Evolutionary conservation across 2,329 filamentous ascomycete genomes (phyloP), one percentile per base, ranked within the genome.

Genomic region (Pyricularia sp.): DNA sequence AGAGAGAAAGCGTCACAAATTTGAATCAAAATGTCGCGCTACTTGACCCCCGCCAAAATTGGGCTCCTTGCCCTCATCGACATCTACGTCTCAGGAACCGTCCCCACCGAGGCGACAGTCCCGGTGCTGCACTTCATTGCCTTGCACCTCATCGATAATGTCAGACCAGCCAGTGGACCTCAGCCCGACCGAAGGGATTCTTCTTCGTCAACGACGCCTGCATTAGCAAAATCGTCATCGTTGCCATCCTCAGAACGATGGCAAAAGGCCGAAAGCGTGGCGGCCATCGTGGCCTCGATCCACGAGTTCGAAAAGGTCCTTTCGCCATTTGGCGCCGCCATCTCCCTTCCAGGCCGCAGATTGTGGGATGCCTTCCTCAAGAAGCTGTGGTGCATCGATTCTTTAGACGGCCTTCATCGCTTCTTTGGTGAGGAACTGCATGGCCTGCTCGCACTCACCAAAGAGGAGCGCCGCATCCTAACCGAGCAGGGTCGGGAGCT

Each of bases 31-130:
- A 68, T 68, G 67, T 50, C 90, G 74, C 90, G 91, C 69, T 97
- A 91, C 78, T 85, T 98, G 64, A 97, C 92, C n/a, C 92, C 94
- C 14, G 90, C 92, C 73, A 97, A 95, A 77, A 86, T 98, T 73
- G 90, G 91, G 75, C 84, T 97, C 28, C 85, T 98, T 69, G 87
- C 88, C 68, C 86, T 99, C 68, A 86, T 95, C 68, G 88, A 93
- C 74, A 84, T 97, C 68, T 98, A 99, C 79, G 87, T 88, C 55
- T 88, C 91, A 72, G 88, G 88, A n/a, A 79, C 78, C 1, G 75
- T 83, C 7, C 79, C 80, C 10, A 81, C 79, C 68, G 74, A 78
- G 26, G 78, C 78, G 69, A 80, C 81, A 68, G 76, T 80, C 4
- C 77, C 79, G 14, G 76, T 80, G 9, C 73, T 84, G 59, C 79